Evolutionary conservation across 23 red algal species (phyloP).

Genomic region (Gracilaria domingensis): DNA sequence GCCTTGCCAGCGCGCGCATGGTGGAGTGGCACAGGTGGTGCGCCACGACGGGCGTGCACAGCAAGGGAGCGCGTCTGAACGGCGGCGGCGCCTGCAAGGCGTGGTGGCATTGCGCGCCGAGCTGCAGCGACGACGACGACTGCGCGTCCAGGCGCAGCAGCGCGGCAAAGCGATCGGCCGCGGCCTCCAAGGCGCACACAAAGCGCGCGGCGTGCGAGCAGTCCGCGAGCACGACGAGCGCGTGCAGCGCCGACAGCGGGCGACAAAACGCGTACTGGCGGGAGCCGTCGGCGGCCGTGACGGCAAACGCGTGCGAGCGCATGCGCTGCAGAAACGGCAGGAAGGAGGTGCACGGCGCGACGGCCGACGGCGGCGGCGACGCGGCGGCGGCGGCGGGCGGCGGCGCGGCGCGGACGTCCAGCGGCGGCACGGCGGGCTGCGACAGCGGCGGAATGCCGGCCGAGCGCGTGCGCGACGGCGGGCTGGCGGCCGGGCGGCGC

Average conservation of each 20-base stretch:
- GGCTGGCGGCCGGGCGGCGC: constrained; percentile 29
- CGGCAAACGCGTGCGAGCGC: constrained; percentile 39
- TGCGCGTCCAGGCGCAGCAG: not conserved
- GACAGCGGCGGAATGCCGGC: constrained; percentile 10
- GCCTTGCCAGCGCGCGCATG: not conserved
- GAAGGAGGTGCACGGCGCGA: not conserved
- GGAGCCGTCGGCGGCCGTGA: constrained; percentile 39
- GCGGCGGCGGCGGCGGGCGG: not conserved
- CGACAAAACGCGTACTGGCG: constrained; percentile 59
- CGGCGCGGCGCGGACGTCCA: not conserved
- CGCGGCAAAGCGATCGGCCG: constrained; percentile 1
- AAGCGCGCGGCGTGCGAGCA: constrained; percentile 30
- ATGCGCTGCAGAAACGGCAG: constrained; percentile 11
- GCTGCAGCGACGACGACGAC: not conserved
- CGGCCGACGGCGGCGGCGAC: not conserved
- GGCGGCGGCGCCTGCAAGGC: not conserved
- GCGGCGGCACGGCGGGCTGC: not conserved
- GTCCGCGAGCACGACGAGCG: constrained; percentile 38
- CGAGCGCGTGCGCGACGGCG: constrained; percentile 6
- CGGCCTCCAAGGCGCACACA: constrained; percentile 42
- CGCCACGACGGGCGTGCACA: not conserved
- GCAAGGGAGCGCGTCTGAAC: not conserved
- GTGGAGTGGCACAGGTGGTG: not conserved
- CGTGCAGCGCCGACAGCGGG: constrained; percentile 19
- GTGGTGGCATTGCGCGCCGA: not conserved